Conservation (phyloP, 176 grass and related monocot genomes). For the Ensete ventricosum region DNA sequence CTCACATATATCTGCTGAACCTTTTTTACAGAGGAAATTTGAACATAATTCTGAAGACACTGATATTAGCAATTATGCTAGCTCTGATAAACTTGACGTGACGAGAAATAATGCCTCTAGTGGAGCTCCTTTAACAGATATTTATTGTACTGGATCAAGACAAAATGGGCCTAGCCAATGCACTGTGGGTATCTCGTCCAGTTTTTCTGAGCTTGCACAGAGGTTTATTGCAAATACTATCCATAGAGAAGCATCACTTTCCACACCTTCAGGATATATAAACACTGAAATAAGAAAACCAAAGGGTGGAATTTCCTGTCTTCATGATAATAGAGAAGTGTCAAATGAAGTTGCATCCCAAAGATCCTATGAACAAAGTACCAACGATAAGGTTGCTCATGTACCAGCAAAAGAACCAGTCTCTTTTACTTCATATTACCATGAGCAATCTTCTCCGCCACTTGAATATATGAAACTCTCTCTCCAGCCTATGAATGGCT, state of each 20-base stretch:
- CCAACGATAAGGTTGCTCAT: conserved; percentile 33
- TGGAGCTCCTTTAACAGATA: conserved; percentile 15
- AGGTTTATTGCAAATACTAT: conserved; percentile 91
- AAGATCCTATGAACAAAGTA: conserved; percentile 26
- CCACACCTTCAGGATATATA: conserved; percentile 21
- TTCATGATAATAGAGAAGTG: neutral
- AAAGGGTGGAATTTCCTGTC: neutral
- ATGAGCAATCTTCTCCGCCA: conserved; percentile 87
- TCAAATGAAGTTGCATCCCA: conserved; percentile 18
- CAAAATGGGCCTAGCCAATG: neutral
- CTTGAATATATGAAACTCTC: conserved; percentile 99
- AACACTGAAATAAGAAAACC: conserved; percentile 5
- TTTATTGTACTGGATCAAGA: neutral
- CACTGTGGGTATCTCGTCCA: conserved; percentile 41
- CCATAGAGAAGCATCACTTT: conserved; percentile 59
- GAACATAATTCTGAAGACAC: conserved; percentile 32
- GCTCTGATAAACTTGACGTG: conserved; percentile 18
- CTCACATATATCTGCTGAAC: neutral
- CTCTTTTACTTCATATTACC: conserved; percentile 35
- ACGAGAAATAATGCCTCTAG: conserved; percentile 27
- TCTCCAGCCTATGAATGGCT: conserved; percentile 70
- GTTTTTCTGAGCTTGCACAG: conserved; percentile 88
- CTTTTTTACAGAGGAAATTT: conserved; percentile 37
- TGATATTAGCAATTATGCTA: conserved; percentile 20
- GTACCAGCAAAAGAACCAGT: conserved; percentile 35